These are phyloP conservation scores for Ascoidea rubescens DNA, from an alignment of 805 yeast species.

Conservation along the genomic window DNA sequence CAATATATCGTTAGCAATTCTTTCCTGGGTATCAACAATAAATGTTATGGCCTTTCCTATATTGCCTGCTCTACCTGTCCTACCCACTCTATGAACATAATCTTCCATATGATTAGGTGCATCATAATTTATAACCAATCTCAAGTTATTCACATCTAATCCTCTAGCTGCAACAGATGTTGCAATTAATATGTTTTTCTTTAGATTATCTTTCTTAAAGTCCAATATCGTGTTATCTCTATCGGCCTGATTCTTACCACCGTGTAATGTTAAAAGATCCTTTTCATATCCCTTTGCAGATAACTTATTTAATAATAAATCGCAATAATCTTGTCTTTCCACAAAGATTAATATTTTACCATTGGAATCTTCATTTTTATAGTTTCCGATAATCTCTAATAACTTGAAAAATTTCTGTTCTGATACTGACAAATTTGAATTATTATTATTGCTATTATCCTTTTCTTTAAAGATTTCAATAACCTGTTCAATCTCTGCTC, in stretches of 20 bases:
- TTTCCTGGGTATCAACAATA: constrained; percentile 44
- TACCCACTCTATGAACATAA: constrained; percentile 89
- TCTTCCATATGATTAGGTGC: constrained; percentile 87
- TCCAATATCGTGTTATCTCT: constrained; percentile 60
- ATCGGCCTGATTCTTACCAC: constrained; percentile 82
- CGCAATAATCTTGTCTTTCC: constrained; percentile 82
- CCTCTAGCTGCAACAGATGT: constrained; percentile 96
- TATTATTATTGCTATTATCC: constrained; percentile 16
- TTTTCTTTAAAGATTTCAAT: constrained; percentile 35
- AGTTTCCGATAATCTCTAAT: constrained; percentile 26
- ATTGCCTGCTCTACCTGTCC: constrained; percentile 88
- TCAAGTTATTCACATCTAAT: constrained; percentile 76
- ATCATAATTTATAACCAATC: constrained; percentile 69
- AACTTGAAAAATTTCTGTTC: constrained; percentile 43
- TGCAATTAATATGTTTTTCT: constrained; percentile 58
- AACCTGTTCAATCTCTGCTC: constrained; percentile 62
- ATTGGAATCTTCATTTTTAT: constrained; percentile 18
- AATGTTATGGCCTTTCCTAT: constrained; percentile 69
- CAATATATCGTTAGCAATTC: constrained; percentile 54
- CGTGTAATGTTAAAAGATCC: constrained; percentile 52
- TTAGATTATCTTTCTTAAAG: constrained; percentile 40
- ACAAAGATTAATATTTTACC: constrained; percentile 65
- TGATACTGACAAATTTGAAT: constrained; percentile 8
- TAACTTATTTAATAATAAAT: constrained; percentile 43
- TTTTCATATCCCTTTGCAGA: constrained; percentile 40